These are phyloP conservation scores for Amauroascus niger DNA, from an alignment of 2,329 filamentous ascomycete genomes.

Conservation along the genomic window DNA sequence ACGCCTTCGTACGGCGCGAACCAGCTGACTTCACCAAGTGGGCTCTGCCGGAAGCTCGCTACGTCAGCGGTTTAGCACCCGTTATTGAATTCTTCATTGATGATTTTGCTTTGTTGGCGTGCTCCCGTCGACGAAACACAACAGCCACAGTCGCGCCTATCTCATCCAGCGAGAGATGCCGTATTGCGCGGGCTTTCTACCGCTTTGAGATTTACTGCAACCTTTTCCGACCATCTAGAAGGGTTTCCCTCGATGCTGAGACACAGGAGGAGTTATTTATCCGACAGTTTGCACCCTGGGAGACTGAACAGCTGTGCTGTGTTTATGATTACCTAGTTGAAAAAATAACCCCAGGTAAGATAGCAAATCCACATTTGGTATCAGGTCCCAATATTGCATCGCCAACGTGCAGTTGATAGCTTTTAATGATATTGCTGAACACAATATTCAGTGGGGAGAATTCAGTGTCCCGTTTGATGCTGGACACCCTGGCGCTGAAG, in stretches of 20 bases:
- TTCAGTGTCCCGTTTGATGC: constrained; percentile 2
- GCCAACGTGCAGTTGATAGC: constrained; percentile 3
- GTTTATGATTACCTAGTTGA: constrained; percentile 18
- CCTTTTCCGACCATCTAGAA: constrained; percentile 13
- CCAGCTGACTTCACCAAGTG: constrained; percentile 1
- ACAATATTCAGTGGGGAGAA: constrained; percentile 13
- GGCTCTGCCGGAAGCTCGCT: constrained; percentile 10
- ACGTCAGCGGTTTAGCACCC: constrained; percentile 8
- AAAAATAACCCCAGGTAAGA: constrained; percentile 11
- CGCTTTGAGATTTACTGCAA: constrained; percentile 19
- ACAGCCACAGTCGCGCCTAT: neutral
- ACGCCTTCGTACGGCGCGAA: constrained; percentile 2
- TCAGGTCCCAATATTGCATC: neutral
- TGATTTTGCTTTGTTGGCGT: constrained; percentile 12
- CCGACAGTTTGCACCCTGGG: constrained; percentile 17
- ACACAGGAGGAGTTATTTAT: constrained; percentile 14
- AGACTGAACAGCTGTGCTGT: constrained; percentile 20
- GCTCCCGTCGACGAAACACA: neutral
- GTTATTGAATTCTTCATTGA: constrained; percentile 14
- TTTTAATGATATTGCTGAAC: constrained; percentile 11
- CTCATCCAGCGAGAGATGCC: constrained; percentile 12
- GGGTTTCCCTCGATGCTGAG: neutral
- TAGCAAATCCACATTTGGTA: no score
- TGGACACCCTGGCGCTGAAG: neutral
- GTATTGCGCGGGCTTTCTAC: constrained; percentile 17